Evolutionary conservation across 305 asterid species (phyloP).

Genomic region (Petunia hybrid): DNA sequence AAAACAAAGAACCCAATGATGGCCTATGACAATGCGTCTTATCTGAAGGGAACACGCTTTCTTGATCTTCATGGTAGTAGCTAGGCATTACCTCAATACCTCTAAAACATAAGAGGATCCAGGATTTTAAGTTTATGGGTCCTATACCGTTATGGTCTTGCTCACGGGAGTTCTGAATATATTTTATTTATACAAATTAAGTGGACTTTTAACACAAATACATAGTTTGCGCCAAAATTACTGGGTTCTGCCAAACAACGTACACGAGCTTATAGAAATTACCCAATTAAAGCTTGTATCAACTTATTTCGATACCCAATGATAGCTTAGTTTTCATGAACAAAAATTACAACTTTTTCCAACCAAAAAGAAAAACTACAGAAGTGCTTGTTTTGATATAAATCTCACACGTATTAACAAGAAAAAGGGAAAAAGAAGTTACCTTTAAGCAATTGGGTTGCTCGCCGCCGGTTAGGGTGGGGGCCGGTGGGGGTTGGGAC

Average conservation of each 20-base stretch:
- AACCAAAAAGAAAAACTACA: neutral
- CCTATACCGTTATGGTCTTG: too few species aligned
- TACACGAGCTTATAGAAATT: neutral
- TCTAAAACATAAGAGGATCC: too few species aligned
- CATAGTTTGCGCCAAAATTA: neutral
- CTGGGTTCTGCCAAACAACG: neutral
- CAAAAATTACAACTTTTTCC: neutral
- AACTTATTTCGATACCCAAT: neutral
- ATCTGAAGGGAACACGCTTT: too few species aligned
- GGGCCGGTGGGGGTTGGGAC: neutral
- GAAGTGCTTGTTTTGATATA: neutral
- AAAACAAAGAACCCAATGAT: neutral
- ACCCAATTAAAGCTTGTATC: neutral
- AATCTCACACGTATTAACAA: neutral
- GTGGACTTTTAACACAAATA: too few species aligned
- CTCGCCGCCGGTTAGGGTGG: neutral
- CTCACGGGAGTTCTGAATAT: too few species aligned
- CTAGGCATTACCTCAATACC: too few species aligned
- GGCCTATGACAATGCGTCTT: neutral
- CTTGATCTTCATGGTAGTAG: too few species aligned
- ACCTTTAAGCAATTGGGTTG: constrained; percentile 5
- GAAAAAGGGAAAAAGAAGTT: neutral
- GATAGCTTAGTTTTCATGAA: neutral
- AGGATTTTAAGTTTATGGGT: too few species aligned
- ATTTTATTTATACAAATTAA: too few species aligned